Evolutionary conservation across 2,329 filamentous ascomycete genomes (phyloP).

Genomic region (Blastomyces percursus): DNA sequence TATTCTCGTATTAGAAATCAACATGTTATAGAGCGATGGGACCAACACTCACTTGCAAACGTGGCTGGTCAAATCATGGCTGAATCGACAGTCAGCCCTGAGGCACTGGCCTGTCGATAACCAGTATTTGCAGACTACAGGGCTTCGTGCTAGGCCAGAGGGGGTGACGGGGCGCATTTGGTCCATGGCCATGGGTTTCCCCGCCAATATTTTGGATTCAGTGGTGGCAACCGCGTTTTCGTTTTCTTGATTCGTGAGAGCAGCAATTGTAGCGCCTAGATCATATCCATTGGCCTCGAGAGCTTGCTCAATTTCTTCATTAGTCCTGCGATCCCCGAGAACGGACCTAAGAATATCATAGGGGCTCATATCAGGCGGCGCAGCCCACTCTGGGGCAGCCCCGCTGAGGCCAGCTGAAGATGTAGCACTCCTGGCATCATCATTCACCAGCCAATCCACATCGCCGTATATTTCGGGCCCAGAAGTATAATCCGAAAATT

Average conservation of each 20-base stretch:
- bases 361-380: conserved; percentile 83
- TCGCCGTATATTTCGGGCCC: conserved; percentile 81
- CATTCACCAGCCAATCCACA: conserved; percentile 89
- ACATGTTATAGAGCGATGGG: background rate
- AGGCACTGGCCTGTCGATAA: conserved; percentile 91
- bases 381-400: conserved; percentile 68
- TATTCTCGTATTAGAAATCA: conserved; percentile 27
- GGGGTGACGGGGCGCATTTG: conserved; percentile 64
- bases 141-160: conserved; percentile 63
- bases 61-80: conserved; percentile 88
- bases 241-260: conserved; percentile 67
- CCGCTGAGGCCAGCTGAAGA: conserved; percentile 70
- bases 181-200: conserved; percentile 75
- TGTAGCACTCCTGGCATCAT: conserved; percentile 70
- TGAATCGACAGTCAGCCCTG: conserved; percentile 90
- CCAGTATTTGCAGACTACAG: conserved; percentile 95
- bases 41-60: conserved; percentile 77
- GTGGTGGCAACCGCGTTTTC: conserved; percentile 44
- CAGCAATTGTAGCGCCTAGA: conserved; percentile 78
- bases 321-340: conserved; percentile 73
- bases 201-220: conserved; percentile 60
- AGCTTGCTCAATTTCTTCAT: conserved; percentile 90
- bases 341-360: conserved; percentile 97
- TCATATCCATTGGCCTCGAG: conserved; percentile 86
- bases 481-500: conserved; percentile 76